Conservation (phyloP, 2,329 filamentous ascomycete species). For the Aspergillus terreus region DNA sequence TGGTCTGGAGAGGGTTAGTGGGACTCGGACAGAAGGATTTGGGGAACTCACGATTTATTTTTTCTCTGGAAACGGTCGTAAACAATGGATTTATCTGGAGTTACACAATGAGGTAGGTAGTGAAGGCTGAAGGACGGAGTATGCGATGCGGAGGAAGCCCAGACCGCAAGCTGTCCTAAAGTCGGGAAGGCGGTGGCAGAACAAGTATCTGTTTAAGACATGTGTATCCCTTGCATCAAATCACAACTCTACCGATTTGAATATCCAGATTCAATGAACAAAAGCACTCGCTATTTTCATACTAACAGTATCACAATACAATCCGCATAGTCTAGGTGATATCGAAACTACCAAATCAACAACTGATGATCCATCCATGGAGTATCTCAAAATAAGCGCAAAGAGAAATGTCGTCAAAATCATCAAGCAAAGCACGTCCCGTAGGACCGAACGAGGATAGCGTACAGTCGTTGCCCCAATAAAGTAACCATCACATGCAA, state of each 20-base stretch:
- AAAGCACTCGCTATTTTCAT: background rate
- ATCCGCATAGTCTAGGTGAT: background rate
- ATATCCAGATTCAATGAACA: background rate
- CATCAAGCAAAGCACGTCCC: constrained; percentile 12
- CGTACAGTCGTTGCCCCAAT: constrained; percentile 8
- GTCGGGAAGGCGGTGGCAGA: constrained; percentile 21
- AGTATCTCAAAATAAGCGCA: background rate
- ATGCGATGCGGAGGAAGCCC: no score
- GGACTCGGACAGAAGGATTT: no score
- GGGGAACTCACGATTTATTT: no score
- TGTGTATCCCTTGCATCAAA: background rate
- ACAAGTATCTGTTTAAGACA: background rate
- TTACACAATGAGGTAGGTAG: background rate
- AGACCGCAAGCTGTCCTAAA: constrained; percentile 24
- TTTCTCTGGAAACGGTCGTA: no score
- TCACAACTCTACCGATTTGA: constrained; percentile 1
- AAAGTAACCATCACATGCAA: constrained; percentile 8
- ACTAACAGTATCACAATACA: background rate
- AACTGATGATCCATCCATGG: background rate
- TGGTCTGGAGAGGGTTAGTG: no score
- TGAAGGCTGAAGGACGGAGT: background rate
- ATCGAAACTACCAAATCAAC: background rate
- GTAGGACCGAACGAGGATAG: constrained; percentile 5
- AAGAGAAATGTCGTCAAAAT: constrained; percentile 10
- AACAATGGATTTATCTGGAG: background rate